Conservation (phyloP, 2,329 filamentous ascomycete species). For the Fusarium floridanum region DNA sequence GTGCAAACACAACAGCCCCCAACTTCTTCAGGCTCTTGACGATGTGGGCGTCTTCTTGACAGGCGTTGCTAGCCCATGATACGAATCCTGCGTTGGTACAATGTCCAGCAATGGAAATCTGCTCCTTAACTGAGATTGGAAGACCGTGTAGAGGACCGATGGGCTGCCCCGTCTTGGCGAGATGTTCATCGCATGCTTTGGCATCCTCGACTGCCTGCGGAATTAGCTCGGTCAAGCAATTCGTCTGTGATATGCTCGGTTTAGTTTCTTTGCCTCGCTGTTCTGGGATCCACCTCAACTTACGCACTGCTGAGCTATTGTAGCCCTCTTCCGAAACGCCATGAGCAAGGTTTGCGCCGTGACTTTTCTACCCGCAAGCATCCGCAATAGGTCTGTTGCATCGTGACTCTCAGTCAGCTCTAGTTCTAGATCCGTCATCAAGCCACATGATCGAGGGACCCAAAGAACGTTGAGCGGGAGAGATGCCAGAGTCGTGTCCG, state of each 20-base stretch:
- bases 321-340: conserved; percentile 10
- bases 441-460: neutral
- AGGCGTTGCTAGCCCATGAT: neutral
- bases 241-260: neutral
- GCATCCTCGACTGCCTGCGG: neutral
- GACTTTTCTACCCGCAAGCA: neutral
- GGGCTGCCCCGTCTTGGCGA: neutral
- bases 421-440: neutral
- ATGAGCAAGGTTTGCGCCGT: neutral
- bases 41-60: conserved; percentile 4
- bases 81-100: neutral
- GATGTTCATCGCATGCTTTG: neutral
- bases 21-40: neutral
- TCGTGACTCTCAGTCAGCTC: conserved; percentile 8
- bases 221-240: conserved; percentile 8
- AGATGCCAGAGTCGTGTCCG: neutral
- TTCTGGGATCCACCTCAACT: neutral
- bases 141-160: conserved; percentile 10
- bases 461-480: neutral
- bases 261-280: neutral
- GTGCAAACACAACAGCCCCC: conserved; percentile 11
- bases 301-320: conserved; percentile 11
- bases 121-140: neutral
- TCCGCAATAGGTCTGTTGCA: neutral
- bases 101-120: neutral